Conservation (phyloP, 2,329 filamentous ascomycete species). For the Curvularia sp. region DNA sequence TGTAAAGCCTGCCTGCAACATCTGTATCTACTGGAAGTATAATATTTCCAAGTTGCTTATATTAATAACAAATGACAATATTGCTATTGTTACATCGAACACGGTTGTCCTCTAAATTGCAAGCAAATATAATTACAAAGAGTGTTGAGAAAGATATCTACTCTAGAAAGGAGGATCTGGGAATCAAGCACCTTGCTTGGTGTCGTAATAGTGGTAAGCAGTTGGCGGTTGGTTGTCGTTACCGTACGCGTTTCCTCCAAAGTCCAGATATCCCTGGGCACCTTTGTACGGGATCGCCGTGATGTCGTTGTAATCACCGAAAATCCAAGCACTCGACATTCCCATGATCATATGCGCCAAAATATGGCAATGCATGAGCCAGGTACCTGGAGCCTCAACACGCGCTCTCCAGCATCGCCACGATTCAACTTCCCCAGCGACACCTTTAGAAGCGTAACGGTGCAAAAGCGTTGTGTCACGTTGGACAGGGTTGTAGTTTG, state of each 20-base stretch:
- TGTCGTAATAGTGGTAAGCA: constrained; percentile 22
- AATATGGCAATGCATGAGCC: constrained; percentile 70
- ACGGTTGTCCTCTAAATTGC: background rate
- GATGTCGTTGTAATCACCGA: constrained; percentile 55
- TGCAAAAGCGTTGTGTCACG: constrained; percentile 64
- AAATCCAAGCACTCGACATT: constrained; percentile 58
- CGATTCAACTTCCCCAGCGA: constrained; percentile 55
- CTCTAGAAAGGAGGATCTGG: fast-evolving
- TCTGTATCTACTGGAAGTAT: background rate
- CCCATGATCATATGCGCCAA: constrained; percentile 66
- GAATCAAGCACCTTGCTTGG: background rate
- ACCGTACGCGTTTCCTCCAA: constrained; percentile 56
- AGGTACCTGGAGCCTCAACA: constrained; percentile 61
- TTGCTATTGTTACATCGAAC: background rate
- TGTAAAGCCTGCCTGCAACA: too few relatives aligned
- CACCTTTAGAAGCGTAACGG: constrained; percentile 57
- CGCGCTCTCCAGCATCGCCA: constrained; percentile 69
- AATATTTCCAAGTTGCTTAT: background rate
- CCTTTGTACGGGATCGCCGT: constrained; percentile 42
- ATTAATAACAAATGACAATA: background rate
- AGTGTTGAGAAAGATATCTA: background rate
- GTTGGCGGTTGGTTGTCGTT: constrained; percentile 15
- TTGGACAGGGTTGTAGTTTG: constrained; percentile 47
- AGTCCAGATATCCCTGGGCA: constrained; percentile 55
- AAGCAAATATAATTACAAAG: background rate